phyloP scores from a whole-genome alignment of 495 filamentous ascomycete genomes.

The Penicillium macrosclerotiorum region DNA sequence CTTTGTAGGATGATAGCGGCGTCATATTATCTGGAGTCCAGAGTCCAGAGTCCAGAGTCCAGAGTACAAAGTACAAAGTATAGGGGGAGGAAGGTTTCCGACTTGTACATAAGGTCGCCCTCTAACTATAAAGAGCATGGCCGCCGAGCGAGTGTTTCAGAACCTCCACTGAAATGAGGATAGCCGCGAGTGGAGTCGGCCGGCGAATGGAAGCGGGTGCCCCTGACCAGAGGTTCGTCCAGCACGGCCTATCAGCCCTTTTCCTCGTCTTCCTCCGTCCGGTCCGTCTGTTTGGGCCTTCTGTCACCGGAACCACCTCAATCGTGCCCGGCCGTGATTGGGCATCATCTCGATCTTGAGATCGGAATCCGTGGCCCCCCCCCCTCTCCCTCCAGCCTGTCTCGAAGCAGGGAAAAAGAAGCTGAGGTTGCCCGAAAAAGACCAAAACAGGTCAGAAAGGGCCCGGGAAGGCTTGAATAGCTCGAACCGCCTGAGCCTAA shows the following conservation, averaged over 20 bases:
- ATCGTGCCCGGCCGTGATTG: slow-evolving; percentile 12
- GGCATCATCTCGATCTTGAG: slow-evolving; percentile 20
- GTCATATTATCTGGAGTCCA: too few species aligned
- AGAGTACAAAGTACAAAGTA: neutral
- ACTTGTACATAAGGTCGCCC: too few species aligned
- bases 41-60: neutral
- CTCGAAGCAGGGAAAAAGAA: too few species aligned
- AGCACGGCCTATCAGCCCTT: slow-evolving; percentile 2
- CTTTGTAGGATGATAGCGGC: too few species aligned
- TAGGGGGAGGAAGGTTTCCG: too few species aligned
- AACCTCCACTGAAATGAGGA: slow-evolving; percentile 22
- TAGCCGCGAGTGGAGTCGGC: slow-evolving; percentile 26
- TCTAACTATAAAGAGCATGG: slow-evolving; percentile 14
- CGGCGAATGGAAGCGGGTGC: slow-evolving; percentile 16
- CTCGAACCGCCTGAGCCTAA: too few species aligned
- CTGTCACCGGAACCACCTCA: slow-evolving; percentile 1
- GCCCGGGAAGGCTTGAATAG: too few species aligned
- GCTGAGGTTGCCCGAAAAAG: too few species aligned
- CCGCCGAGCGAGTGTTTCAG: slow-evolving; percentile 22
- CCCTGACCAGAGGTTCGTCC: slow-evolving; percentile 10
- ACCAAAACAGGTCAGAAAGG: too few species aligned
- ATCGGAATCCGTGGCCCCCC: slow-evolving; percentile 17
- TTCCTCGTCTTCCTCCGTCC: too few species aligned
- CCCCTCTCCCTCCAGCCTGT: too few species aligned
- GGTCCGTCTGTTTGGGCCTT: neutral